Evolutionary conservation across 257 asterid species (phyloP).

Genomic region (Echium plantagineum): DNA sequence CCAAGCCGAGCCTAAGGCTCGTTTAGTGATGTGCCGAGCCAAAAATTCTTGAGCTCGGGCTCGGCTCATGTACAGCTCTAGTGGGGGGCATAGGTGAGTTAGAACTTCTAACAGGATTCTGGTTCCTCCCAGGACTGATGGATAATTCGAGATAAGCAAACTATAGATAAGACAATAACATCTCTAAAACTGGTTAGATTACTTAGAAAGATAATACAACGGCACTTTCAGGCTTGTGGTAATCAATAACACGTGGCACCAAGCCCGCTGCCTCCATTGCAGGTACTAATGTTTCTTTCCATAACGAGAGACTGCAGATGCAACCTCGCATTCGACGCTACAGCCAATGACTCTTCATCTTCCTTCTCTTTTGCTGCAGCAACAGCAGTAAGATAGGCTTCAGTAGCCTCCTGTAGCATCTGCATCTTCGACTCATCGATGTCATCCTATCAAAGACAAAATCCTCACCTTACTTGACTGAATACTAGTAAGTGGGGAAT

Average conservation of each 20-base stretch:
- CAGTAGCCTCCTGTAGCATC: conserved; percentile 66
- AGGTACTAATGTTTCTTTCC: conserved; percentile 10
- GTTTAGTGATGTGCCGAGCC: too few species aligned
- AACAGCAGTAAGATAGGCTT: conserved; percentile 60
- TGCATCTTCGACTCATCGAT: conserved; percentile 37
- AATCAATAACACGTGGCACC: background rate
- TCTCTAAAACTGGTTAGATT: background rate
- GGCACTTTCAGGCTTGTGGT: background rate
- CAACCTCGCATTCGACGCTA: conserved; percentile 65
- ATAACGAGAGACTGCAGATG: conserved; percentile 54
- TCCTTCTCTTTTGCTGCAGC: conserved; percentile 60
- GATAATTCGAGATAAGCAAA: background rate
- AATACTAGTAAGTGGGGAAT: background rate
- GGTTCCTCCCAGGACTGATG: background rate
- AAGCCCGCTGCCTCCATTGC: background rate
- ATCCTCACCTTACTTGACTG: background rate
- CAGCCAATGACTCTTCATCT: conserved; percentile 66
- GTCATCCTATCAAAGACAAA: conserved; percentile 36
- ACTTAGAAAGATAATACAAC: background rate
- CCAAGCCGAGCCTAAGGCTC: too few species aligned
- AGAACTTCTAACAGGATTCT: background rate
- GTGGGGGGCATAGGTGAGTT: too few species aligned
- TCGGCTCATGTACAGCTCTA: too few species aligned
- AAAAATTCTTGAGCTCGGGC: too few species aligned
- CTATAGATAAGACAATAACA: background rate